These are phyloP conservation scores for Saturnispora bothae DNA, from an alignment of 805 yeast genomes.

Conservation along the genomic window DNA sequence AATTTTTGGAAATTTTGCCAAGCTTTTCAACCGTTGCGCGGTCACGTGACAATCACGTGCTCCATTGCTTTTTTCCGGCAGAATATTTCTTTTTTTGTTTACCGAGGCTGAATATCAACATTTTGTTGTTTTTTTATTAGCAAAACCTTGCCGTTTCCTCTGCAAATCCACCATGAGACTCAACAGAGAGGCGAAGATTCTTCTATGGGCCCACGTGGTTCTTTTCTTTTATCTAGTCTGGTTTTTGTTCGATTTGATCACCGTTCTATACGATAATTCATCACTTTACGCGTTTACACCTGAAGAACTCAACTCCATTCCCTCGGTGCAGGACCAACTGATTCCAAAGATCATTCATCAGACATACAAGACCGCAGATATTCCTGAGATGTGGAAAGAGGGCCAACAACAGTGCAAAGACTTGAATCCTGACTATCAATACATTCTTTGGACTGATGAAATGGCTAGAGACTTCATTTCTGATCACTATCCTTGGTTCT, in stretches of 20 bases:
- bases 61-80: no score
- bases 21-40: no score
- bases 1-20: no score
- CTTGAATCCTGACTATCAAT: constrained; percentile 79
- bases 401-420: constrained; percentile 72
- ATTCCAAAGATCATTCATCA: constrained; percentile 92
- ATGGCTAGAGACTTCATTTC: constrained; percentile 69
- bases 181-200: constrained; percentile 56
- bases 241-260: constrained; percentile 59
- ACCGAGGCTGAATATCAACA: no score
- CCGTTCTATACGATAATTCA: constrained; percentile 65
- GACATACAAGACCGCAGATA: constrained; percentile 69
- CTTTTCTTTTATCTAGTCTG: constrained; percentile 46
- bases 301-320: constrained; percentile 44
- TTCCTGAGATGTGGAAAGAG: constrained; percentile 73
- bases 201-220: constrained; percentile 49
- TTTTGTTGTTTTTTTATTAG: no score
- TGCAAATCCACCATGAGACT: constrained; percentile 29
- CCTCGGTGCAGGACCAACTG: constrained; percentile 25
- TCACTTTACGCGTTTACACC: constrained; percentile 52
- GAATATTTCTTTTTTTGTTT: no score
- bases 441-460: constrained; percentile 84
- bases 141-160: no score
- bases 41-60: no score
- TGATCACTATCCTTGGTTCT: constrained; percentile 79